Conservation (phyloP, 805 yeast genomes). For the Saccharomycopsis sp. region DNA sequence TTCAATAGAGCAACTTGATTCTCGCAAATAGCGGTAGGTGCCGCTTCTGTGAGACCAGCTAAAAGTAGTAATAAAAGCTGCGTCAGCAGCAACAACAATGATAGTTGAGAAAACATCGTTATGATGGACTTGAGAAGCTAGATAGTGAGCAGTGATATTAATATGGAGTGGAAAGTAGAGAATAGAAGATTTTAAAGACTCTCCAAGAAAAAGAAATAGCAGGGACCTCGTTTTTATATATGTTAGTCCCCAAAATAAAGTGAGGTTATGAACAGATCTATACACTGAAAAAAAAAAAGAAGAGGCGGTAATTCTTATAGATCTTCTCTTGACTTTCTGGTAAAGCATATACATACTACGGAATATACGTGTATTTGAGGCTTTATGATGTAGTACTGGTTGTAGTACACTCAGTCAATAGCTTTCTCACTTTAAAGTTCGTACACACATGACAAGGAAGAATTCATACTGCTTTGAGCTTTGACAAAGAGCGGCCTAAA, state of each 20-base stretch:
- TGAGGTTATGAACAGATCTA: neutral
- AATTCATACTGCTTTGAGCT: neutral
- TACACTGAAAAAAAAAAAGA: too few species aligned
- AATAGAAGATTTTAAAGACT: too few species aligned
- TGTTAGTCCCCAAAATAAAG: neutral
- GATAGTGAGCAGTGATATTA: too few species aligned
- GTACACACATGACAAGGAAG: neutral
- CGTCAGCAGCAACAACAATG: neutral
- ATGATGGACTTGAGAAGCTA: neutral
- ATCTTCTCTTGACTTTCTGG: neutral
- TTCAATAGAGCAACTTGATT: slow-evolving; percentile 7
- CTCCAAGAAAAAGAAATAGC: neutral
- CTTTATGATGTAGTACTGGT: neutral
- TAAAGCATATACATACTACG: neutral
- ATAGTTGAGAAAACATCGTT: neutral
- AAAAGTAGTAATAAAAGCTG: neutral
- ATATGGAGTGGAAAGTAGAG: too few species aligned
- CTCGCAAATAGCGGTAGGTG: slow-evolving; percentile 18
- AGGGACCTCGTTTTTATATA: neutral
- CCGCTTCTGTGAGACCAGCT: slow-evolving; percentile 4
- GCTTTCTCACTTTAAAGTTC: neutral
- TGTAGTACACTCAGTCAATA: neutral
- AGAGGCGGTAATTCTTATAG: neutral
- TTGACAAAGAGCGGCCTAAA: neutral
- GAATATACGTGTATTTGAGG: neutral